Percentiles rank a stretch among this genome's conserved stretches.
phyloP scores from a whole-genome alignment of 2,329 filamentous ascomycete genomes.

The Cladobotryum mycophilum region DNA sequence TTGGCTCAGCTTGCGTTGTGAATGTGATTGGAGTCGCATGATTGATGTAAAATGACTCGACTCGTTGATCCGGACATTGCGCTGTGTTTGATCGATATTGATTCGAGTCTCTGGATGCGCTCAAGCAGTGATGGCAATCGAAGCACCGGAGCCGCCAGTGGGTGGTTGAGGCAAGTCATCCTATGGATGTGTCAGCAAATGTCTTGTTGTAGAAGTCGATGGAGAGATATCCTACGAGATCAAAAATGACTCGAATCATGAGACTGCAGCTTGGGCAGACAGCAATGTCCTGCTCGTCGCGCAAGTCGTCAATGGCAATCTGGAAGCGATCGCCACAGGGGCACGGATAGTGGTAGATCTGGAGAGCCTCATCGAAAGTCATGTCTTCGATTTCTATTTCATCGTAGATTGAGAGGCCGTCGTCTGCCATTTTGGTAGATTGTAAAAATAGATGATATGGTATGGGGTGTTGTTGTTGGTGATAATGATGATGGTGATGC shows the following conservation, averaged over 20 bases:
- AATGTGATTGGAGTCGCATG: too few species aligned
- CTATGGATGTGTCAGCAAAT: slow-evolving; percentile 21
- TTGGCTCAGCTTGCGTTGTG: neutral
- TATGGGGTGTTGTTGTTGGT: neutral
- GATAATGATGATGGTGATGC: neutral
- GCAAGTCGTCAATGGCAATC: slow-evolving; percentile 75
- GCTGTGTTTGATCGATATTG: neutral
- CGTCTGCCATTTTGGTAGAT: slow-evolving; percentile 50
- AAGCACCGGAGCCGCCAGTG: slow-evolving; percentile 24
- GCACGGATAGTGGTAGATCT: slow-evolving; percentile 94
- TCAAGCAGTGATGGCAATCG: slow-evolving; percentile 37
- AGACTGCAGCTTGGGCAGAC: slow-evolving; percentile 95
- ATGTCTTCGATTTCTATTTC: slow-evolving; percentile 99
- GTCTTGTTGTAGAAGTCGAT: neutral
- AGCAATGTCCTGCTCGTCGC: slow-evolving; percentile 88
- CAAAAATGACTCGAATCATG: slow-evolving; percentile 94
- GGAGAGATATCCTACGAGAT: slow-evolving; percentile 53
- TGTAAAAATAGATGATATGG: neutral
- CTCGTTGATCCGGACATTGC: neutral
- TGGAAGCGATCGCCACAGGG: slow-evolving; percentile 97
- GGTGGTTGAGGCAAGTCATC: slow-evolving; percentile 39
- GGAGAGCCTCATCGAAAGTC: slow-evolving; percentile 74
- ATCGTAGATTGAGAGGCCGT: slow-evolving; percentile 75
- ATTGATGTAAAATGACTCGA: neutral
- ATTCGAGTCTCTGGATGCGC: neutral